Base-by-base conservation (phyloP, 257 asterid genomes). In the Salvia rosmarinus region DNA sequence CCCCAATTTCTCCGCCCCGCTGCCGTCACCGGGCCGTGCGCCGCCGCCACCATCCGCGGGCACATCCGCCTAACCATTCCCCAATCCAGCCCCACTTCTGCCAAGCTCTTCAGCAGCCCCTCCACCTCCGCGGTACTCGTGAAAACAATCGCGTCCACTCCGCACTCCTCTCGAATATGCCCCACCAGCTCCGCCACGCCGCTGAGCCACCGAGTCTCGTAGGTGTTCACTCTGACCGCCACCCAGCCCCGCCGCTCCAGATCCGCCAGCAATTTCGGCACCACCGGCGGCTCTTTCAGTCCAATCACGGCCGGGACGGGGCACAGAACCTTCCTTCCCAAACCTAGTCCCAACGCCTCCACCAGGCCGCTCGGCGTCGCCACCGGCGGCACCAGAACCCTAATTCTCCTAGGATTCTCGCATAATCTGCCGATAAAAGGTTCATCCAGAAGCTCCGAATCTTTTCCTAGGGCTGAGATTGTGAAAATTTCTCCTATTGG, bases 1-100 rank as follows among this genome's bases (percentile, higher is more conserved):
- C 47, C 96, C 97, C 81, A 91, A 68, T 34, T 70, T 78, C 83
- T 87, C 91, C 66, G 96, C 95, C 54, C 96, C 52, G 87, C 84
- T 65, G 96, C 97, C 51, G 95, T 89, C n/a, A 91, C 90, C 1
- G 95, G 97, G 2, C 97, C 96, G 46, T 91, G 96, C 37, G 95
- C 95, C 20, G 91, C 97, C 80, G 74, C 93, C 67, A 91, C 77
- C 89, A 87, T 82, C 65, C 78, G 54, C 39, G 96, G 98, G 28
- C 89, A 88, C 84, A 85, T 83, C 83, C 73, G 52, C 84, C 92
- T 74, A 75, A 89, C 80, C 89, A 61, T 75, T 51, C 75, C 87
- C 95, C 98, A 91, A 77, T 80, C 77, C 82, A 87, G 47, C 21
- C 95, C 94, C 66, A 86, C 57, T 49, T 78, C 87, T 49, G 30